Conservation (phyloP, 2,329 filamentous ascomycete genomes). For the Colletotrichum sp. region DNA sequence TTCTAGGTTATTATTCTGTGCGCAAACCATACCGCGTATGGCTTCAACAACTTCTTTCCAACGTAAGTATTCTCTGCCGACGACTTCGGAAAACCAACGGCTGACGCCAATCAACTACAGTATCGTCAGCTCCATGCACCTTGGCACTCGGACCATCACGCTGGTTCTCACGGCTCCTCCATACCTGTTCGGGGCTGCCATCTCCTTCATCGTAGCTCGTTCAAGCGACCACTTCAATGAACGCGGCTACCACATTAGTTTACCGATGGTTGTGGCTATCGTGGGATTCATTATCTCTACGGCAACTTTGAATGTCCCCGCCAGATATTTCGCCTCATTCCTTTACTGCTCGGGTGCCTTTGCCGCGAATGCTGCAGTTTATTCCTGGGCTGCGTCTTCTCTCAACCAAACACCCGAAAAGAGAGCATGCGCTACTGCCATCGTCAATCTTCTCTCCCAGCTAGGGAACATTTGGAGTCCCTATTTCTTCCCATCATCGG, state of each 20-base stretch:
- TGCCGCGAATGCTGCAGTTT: conserved; percentile 33
- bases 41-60: conserved; percentile 28
- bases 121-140: conserved; percentile 33
- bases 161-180: conserved; percentile 31
- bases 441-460: conserved; percentile 39
- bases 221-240: conserved; percentile 21
- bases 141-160: conserved; percentile 29
- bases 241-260: conserved; percentile 21
- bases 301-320: conserved; percentile 54
- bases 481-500: conserved; percentile 37
- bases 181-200: conserved; percentile 23
- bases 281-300: conserved; percentile 65
- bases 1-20: conserved; percentile 16
- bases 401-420: conserved; percentile 41
- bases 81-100: neutral
- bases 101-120: neutral
- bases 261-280: conserved; percentile 45
- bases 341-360: conserved; percentile 30
- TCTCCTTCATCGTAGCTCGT: conserved; percentile 13
- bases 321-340: conserved; percentile 47
- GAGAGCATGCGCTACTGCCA: conserved; percentile 34
- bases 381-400: conserved; percentile 35
- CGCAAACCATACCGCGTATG: conserved; percentile 23
- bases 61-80: neutral
- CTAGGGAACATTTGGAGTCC: conserved; percentile 42